phyloP scores from a whole-genome alignment of 1,284 basidiomycete genomes.

The Ceratobasidium sp. region DNA sequence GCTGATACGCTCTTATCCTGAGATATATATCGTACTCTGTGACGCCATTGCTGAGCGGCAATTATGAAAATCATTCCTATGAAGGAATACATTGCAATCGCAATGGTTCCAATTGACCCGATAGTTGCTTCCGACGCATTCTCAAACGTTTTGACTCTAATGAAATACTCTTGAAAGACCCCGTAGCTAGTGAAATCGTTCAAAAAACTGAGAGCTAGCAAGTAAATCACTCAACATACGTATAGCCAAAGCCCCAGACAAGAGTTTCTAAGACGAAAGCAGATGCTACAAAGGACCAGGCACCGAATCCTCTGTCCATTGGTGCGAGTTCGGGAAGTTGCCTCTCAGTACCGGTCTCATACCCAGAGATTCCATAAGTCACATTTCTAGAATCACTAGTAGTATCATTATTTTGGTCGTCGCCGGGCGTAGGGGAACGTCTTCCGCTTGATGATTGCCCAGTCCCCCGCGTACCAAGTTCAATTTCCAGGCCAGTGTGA shows the following conservation, averaged over 20 bases:
- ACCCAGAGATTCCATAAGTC: neutral
- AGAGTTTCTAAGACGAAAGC: conserved; percentile 43
- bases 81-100: conserved; percentile 47
- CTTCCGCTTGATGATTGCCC: too few species aligned
- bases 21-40: conserved; percentile 21
- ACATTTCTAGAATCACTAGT: neutral
- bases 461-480: too few species aligned
- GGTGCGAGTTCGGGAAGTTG: conserved; percentile 19
- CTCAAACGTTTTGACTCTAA: conserved; percentile 49
- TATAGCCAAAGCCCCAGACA: conserved; percentile 46
- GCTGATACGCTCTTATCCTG: too few species aligned
- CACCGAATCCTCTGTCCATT: conserved; percentile 36
- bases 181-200: conserved; percentile 50
- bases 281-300: conserved; percentile 42
- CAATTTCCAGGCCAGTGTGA: too few species aligned
- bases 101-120: conserved; percentile 47
- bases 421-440: too few species aligned
- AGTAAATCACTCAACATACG: conserved; percentile 10
- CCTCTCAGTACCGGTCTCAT: neutral
- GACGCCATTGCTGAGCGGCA: conserved; percentile 33
- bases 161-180: conserved; percentile 54
- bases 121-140: conserved; percentile 43
- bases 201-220: neutral
- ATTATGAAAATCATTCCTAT: conserved; percentile 36
- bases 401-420: too few species aligned